Conservation (phyloP, 2,329 filamentous ascomycete species). For the Apiospora saccharicola region DNA sequence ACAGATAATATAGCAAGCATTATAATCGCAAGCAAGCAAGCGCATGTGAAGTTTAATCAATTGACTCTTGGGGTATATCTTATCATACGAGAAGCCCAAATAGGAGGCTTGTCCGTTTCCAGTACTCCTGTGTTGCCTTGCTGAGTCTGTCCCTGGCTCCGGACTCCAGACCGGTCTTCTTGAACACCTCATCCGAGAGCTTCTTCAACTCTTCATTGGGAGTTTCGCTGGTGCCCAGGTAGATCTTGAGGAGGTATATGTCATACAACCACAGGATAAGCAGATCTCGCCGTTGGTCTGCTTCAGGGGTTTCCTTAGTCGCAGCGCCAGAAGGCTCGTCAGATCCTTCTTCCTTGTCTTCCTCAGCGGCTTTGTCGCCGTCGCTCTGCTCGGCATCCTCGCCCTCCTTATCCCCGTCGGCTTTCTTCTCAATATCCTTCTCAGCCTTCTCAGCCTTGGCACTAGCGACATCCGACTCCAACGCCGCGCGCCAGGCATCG, state of each 20-base stretch:
- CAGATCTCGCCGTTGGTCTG: constrained; percentile 53
- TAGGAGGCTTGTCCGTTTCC: constrained; percentile 80
- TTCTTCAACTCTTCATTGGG: constrained; percentile 46
- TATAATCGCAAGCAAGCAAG: constrained; percentile 4
- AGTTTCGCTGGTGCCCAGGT: constrained; percentile 46
- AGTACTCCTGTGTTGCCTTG: constrained; percentile 77
- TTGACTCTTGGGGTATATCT: constrained; percentile 26
- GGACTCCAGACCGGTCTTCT: constrained; percentile 56
- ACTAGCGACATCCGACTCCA: constrained; percentile 40
- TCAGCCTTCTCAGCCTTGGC: constrained; percentile 3
- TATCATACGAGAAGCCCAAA: constrained; percentile 75
- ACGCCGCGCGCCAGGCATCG: constrained; percentile 53
- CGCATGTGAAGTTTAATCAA: constrained; percentile 24
- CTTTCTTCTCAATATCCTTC: constrained; percentile 28
- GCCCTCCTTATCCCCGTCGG: constrained; percentile 28
- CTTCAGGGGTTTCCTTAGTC: not conserved
- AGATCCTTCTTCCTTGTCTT: constrained; percentile 25
- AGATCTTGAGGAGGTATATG: constrained; percentile 57
- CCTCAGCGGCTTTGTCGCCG: constrained; percentile 28
- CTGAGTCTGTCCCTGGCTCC: constrained; percentile 61
- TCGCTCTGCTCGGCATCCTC: constrained; percentile 29
- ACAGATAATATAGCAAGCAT: constrained; percentile 1
- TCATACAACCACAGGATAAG: constrained; percentile 70
- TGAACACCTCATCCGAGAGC: constrained; percentile 55
- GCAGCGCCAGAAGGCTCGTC: not conserved